Conservation (phyloP, 2,329 filamentous ascomycete genomes). For the Cercospora sp. region DNA sequence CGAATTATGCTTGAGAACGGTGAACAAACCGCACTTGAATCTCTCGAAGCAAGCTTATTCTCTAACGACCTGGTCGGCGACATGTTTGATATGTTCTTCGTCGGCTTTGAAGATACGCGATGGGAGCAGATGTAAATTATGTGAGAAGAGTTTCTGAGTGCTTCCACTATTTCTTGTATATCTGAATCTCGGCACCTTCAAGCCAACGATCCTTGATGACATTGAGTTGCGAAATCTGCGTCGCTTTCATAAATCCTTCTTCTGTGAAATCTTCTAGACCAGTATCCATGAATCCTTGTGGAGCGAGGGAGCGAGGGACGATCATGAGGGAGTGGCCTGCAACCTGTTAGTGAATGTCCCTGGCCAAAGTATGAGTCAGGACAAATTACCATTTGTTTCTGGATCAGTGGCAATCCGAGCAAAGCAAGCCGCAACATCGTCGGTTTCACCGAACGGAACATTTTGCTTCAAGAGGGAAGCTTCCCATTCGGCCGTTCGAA, state of each 20-base stretch:
- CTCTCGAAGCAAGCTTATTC: background rate
- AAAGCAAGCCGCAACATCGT: background rate
- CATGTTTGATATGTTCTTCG: conserved; percentile 1
- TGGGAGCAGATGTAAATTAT: background rate
- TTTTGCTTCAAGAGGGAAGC: background rate
- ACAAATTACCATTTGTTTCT: background rate
- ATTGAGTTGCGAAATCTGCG: background rate
- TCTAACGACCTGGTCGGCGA: background rate
- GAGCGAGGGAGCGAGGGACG: background rate
- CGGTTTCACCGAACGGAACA: background rate
- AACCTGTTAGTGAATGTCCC: background rate
- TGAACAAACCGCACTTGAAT: background rate
- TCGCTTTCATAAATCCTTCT: background rate
- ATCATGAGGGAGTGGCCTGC: background rate
- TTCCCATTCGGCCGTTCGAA: background rate
- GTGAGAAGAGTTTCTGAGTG: background rate
- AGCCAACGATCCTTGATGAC: background rate
- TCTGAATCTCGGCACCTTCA: background rate
- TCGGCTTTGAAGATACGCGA: background rate
- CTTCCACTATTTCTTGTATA: background rate
- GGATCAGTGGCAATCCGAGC: background rate
- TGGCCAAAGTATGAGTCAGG: no score
- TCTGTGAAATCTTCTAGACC: background rate
- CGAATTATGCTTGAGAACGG: background rate
- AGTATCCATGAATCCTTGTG: background rate